These are phyloP conservation scores for Aspergillus neoniger DNA, from an alignment of 2,329 filamentous ascomycete species.

Conservation along the genomic window DNA sequence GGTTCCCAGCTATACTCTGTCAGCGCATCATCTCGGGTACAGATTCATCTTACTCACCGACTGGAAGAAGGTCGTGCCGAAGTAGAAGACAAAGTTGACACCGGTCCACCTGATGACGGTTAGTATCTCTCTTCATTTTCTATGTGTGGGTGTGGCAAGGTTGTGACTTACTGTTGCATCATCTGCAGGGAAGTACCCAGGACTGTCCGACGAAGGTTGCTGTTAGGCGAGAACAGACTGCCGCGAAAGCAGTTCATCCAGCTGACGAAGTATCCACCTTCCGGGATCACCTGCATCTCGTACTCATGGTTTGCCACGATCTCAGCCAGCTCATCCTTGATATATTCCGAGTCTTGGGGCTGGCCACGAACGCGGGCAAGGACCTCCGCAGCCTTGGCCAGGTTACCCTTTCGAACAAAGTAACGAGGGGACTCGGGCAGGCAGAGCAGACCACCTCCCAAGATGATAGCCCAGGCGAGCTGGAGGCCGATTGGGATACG, in stretches of 20 bases:
- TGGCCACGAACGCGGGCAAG: slow-evolving; percentile 74
- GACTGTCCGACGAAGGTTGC: slow-evolving; percentile 66
- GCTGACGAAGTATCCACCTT: slow-evolving; percentile 63
- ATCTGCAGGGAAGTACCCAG: slow-evolving; percentile 74
- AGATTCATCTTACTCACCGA: slow-evolving; percentile 13
- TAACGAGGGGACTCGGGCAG: slow-evolving; percentile 85
- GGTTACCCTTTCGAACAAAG: slow-evolving; percentile 75
- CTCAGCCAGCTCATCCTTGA: slow-evolving; percentile 78
- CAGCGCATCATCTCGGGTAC: background rate
- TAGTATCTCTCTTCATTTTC: too few species aligned
- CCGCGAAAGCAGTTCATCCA: slow-evolving; percentile 69
- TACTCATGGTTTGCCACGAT: slow-evolving; percentile 89
- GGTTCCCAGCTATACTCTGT: slow-evolving; percentile 61
- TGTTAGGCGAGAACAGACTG: slow-evolving; percentile 54
- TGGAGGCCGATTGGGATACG: slow-evolving; percentile 80
- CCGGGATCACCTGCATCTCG: slow-evolving; percentile 69
- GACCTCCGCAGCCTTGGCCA: slow-evolving; percentile 63
- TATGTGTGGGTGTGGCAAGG: background rate
- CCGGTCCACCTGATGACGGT: slow-evolving; percentile 59
- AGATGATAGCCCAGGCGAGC: slow-evolving; percentile 76
- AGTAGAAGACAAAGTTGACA: slow-evolving; percentile 93
- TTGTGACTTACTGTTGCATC: slow-evolving; percentile 66
- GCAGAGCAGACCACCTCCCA: slow-evolving; percentile 69
- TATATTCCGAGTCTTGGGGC: slow-evolving; percentile 69
- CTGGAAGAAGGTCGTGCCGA: slow-evolving; percentile 81